phyloP scores from a whole-genome alignment of 1,284 basidiomycete species.

The Flammula alnicola region DNA sequence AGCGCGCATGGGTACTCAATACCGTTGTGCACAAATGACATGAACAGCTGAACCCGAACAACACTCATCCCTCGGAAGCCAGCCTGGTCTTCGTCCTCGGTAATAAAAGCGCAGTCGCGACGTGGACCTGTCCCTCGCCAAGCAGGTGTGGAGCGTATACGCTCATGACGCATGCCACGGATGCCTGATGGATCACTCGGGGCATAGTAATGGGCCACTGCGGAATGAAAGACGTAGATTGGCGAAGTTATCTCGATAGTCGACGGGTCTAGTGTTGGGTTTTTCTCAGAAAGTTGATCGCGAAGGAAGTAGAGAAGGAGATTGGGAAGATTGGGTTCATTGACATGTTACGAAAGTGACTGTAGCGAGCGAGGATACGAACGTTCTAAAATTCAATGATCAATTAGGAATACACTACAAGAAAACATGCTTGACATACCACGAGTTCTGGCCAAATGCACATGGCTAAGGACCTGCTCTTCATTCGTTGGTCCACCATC shows the following conservation, averaged over 20 bases:
- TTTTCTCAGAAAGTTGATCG: not conserved
- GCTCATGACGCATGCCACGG: slow-evolving; percentile 28
- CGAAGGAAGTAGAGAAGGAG: no score
- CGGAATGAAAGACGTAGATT: slow-evolving; percentile 7
- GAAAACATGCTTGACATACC: no score
- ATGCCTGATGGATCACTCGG: slow-evolving; percentile 27
- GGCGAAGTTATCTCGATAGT: not conserved
- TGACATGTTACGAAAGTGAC: no score
- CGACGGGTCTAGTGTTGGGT: not conserved
- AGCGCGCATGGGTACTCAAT: slow-evolving; percentile 30
- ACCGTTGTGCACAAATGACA: slow-evolving; percentile 22
- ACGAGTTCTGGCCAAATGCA: no score
- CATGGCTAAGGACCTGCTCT: no score
- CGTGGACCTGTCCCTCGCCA: slow-evolving; percentile 21
- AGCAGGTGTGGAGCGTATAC: slow-evolving; percentile 24
- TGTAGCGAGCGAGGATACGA: no score
- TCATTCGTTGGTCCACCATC: no score
- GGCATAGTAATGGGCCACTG: slow-evolving; percentile 14
- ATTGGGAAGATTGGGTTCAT: no score
- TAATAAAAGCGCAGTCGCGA: slow-evolving; percentile 28
- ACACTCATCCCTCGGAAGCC: slow-evolving; percentile 23
- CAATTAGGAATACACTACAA: no score
- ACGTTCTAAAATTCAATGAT: no score
- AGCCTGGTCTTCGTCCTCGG: slow-evolving; percentile 11
- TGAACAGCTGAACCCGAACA: slow-evolving; percentile 23